Evolutionary conservation across 805 yeast genomes (phyloP), one percentile per base, ranked within the genome.

Genomic region (Zygotorulaspora chibaensis): DNA sequence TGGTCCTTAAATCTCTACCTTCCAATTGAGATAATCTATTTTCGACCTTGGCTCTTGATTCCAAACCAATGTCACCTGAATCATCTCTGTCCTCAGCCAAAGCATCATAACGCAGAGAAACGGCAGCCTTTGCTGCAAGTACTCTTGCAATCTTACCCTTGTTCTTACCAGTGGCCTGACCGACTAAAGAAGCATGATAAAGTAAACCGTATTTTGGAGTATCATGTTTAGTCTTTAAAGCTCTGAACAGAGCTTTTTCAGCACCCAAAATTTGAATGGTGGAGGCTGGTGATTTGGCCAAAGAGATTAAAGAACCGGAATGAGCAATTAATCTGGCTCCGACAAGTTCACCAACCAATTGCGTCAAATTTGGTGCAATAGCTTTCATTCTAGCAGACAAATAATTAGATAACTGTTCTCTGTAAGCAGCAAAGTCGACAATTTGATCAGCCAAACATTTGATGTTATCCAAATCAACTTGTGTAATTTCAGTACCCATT

Each of bases 81-180:
- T 93, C 98, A 59, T 88, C 95, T 71, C 97, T 82, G 61, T 93
- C 98, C 75, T 93, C 99, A 54, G 97, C 84, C 51, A 93, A 76
- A 27, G 97, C 96, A 74, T 93, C 99, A 69, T 86, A 91, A 77
- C 99, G 87, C 59, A 91, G 76, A 52, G 96, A 87, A 61, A 93
- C 95, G 45, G 99, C 95, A 57, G 97, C 96, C 76, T 93, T 93
- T 49, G 98, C 98, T 59, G 99, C 99, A 54, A 93, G 80, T 57
- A 93, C 96, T 76, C 99, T 84, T 48, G 99, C 98, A 67, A 93
- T 88, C 77, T 90, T 93, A 75, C 99, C 99, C 79, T 93, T 93
- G 76, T 93, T 93, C 73, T 86, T 86, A 72, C 96, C 96, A 42
- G 95, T 79, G 48, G 99, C 99, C 77, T 91, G 96, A 55, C 99